These are phyloP conservation scores for Tieghemiomyces parasiticus DNA, from an alignment of 192 early-diverging fungal species.

Conservation along the genomic window DNA sequence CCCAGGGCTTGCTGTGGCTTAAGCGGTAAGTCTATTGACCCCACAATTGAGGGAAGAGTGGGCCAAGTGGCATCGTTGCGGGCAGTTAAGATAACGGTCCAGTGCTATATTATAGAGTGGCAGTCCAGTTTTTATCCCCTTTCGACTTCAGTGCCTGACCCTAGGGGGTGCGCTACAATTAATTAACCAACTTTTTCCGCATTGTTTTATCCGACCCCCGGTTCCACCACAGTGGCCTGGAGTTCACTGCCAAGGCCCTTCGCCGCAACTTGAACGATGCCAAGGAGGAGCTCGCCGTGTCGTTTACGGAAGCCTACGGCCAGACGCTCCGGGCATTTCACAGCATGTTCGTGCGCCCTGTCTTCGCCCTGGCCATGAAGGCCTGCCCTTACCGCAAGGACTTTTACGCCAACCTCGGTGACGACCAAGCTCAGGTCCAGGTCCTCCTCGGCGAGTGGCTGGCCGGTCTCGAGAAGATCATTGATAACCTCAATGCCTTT, in stretches of 20 bases:
- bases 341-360: constrained; percentile 44
- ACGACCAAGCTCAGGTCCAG: constrained; percentile 36
- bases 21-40: constrained; percentile 39
- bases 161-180: not conserved
- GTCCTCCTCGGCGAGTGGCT: constrained; percentile 55
- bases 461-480: constrained; percentile 51
- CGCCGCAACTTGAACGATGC: constrained; percentile 36
- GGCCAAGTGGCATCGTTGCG: not conserved
- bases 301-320: constrained; percentile 60
- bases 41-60: not conserved
- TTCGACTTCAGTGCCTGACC: too few relatives aligned
- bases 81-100: too few relatives aligned
- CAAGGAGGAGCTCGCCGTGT: constrained; percentile 44
- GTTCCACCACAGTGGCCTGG: constrained; percentile 40
- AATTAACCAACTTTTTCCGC: constrained; percentile 6
- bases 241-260: constrained; percentile 58
- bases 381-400: constrained; percentile 79
- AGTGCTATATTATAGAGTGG: too few relatives aligned
- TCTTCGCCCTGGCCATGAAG: constrained; percentile 66
- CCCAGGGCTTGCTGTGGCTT: constrained; percentile 89
- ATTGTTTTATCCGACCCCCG: not conserved
- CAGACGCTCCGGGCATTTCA: constrained; percentile 54
- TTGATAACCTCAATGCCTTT: constrained; percentile 43
- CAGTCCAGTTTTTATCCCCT: not conserved
- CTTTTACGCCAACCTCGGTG: constrained; percentile 77